Evolutionary conservation across 2,329 filamentous ascomycete genomes (phyloP), one percentile per base, ranked within the genome.

Genomic region (Fusarium sambucinum): DNA sequence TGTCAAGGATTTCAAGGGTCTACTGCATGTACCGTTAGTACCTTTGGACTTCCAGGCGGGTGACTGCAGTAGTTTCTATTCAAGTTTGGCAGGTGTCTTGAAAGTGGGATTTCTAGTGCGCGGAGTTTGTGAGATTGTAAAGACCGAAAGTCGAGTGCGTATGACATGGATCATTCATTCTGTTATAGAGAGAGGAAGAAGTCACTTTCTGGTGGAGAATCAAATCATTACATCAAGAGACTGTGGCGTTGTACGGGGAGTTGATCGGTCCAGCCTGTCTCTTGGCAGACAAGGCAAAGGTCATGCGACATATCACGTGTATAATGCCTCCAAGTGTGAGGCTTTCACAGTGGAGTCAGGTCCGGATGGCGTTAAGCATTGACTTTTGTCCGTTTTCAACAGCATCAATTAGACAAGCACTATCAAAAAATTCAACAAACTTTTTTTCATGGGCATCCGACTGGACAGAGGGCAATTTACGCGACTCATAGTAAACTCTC

Each of bases 101-200:
- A 29, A 40, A 51, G 27, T 42, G 40, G 21, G 23, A 55, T 40
- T n/a, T 46, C 30, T 16, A 66, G 37, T 46, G 44, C n/a, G 52
- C 67, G 64, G 71, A 68, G 57, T 69, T 71, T 72, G 45, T 37
- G 54, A 52, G 17, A 48, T 57, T 52, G 42, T 56, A 63, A 72
- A 73, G 55, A 41, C 71, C 64, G 67, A 61, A 61, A 19, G 30
- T 35, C 12, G 38, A 54, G 52, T n/a, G 32, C 13, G 19, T 48
- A 51, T 17, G 33, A 29, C 33, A 51, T 51, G 33, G 17, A 19
- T 35, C 17, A 11, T 25, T 35, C 17, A 11, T 25, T n/a, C 17
- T 23, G 29, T n/a, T 25, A 9, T 3, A 11, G 14, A 25, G 14
- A 29, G n/a, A 40, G 13, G 23, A 57, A 40, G 13, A 27, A 57